Conservation (phyloP, 116 monocot genomes). For the Posidonia oceanica region DNA sequence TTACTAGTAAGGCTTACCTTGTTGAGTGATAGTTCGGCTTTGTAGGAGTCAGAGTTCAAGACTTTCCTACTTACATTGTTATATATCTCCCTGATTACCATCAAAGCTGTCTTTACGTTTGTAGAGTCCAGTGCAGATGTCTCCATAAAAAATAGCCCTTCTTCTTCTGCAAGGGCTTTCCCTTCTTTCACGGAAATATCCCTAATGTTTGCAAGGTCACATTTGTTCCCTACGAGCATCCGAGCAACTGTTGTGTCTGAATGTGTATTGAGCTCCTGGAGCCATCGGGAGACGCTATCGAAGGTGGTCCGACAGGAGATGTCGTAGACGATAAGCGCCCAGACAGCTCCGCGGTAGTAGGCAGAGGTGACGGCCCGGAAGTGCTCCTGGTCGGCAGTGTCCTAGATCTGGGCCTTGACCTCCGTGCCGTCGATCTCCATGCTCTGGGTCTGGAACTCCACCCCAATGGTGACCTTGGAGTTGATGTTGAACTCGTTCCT, state of each 20-base stretch:
- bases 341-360: slow-evolving; percentile 74
- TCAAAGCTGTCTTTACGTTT: slow-evolving; percentile 53
- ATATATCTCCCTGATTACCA: slow-evolving; percentile 62
- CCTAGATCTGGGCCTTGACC: slow-evolving; percentile 89
- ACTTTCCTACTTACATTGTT: slow-evolving; percentile 37
- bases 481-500: slow-evolving; percentile 69
- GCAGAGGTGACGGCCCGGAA: slow-evolving; percentile 79
- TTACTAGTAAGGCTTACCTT: slow-evolving; percentile 30
- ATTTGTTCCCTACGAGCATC: slow-evolving; percentile 59
- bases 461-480: slow-evolving; percentile 75
- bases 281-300: slow-evolving; percentile 51
- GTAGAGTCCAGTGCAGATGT: slow-evolving; percentile 57
- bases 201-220: slow-evolving; percentile 47
- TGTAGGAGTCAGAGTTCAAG: slow-evolving; percentile 48
- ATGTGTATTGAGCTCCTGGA: slow-evolving; percentile 59
- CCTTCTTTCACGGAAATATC: slow-evolving; percentile 48
- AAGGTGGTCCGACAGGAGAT: slow-evolving; percentile 56
- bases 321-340: slow-evolving; percentile 70
- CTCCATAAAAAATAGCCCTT: slow-evolving; percentile 59
- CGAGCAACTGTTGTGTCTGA: slow-evolving; percentile 44
- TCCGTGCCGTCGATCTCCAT: slow-evolving; percentile 66
- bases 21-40: slow-evolving; percentile 32
- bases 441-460: slow-evolving; percentile 79
- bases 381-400: slow-evolving; percentile 78
- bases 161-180: slow-evolving; percentile 42